Evolutionary conservation across 257 asterid genomes (phyloP).

Genomic region (Coffea canephora): DNA sequence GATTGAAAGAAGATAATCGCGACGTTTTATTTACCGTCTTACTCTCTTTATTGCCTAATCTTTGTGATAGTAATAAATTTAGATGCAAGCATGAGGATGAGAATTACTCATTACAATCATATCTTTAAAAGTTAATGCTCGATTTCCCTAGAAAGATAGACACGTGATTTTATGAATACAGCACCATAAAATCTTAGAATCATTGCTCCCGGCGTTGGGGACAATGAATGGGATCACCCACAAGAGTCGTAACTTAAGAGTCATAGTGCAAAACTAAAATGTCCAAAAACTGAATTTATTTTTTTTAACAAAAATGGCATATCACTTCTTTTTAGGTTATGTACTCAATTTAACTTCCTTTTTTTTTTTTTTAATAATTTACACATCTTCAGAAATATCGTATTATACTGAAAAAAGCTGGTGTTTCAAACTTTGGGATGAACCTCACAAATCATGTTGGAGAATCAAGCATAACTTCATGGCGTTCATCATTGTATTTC

Average conservation of each 20-base stretch:
- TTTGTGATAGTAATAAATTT: not conserved
- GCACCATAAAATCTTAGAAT: conserved; percentile 15
- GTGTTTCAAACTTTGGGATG: conserved; percentile 26
- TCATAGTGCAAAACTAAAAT: not conserved
- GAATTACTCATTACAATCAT: not conserved
- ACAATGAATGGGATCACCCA: not conserved
- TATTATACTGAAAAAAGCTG: conserved; percentile 36
- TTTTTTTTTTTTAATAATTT: not conserved
- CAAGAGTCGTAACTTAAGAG: not conserved
- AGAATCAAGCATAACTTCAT: conserved; percentile 15
- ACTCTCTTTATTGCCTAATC: not conserved
- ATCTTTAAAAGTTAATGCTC: conserved; percentile 33
- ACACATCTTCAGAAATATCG: conserved; percentile 59
- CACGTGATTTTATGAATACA: conserved; percentile 21
- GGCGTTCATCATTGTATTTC: conserved; percentile 7
- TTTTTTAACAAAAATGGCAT: not conserved
- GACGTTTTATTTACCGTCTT: not conserved
- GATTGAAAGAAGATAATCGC: not conserved
- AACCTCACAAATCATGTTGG: conserved; percentile 16
- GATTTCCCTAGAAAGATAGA: conserved; percentile 21
- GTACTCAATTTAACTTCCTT: not conserved
- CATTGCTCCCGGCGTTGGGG: not conserved
- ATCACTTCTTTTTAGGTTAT: not conserved
- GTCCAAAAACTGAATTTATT: not conserved
- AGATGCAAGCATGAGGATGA: not conserved